Evolutionary conservation across 2,329 filamentous ascomycete species (phyloP).

Genomic region (Paraphoma sp.): DNA sequence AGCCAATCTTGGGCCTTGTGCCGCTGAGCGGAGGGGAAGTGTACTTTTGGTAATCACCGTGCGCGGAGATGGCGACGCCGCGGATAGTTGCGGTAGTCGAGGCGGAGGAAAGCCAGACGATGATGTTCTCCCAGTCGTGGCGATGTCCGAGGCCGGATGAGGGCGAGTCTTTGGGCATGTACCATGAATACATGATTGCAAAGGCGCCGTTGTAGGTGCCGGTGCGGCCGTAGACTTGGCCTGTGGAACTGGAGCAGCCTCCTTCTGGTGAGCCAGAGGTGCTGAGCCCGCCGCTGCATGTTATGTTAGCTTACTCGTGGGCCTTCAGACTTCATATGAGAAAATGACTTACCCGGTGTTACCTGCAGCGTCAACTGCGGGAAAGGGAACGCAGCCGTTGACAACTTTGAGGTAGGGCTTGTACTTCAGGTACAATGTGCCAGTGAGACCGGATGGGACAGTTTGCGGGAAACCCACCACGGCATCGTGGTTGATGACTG

Average conservation of each 20-base stretch:
- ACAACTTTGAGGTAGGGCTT: constrained; percentile 63
- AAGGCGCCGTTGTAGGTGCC: constrained; percentile 51
- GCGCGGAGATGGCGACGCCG: constrained; percentile 60
- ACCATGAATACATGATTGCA: constrained; percentile 62
- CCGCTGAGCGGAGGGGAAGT: constrained; percentile 44
- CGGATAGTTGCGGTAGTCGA: constrained; percentile 51
- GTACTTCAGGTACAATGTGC: constrained; percentile 61
- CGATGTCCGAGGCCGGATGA: constrained; percentile 57
- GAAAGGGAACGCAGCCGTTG: constrained; percentile 69
- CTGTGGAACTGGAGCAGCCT: constrained; percentile 53
- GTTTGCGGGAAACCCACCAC: constrained; percentile 63
- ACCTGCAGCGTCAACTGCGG: constrained; percentile 64
- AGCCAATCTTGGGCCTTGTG: constrained; percentile 55
- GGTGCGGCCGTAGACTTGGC: constrained; percentile 60
- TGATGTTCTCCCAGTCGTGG: constrained; percentile 64
- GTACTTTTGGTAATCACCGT: constrained; percentile 56
- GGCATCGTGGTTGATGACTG: constrained; percentile 52
- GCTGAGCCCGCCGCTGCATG: constrained; percentile 52
- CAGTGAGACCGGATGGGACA: constrained; percentile 56
- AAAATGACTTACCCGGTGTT: constrained; percentile 58
- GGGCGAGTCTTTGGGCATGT: constrained; percentile 58
- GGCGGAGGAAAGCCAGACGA: constrained; percentile 58
- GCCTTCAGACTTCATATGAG: neutral
- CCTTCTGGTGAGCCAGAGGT: constrained; percentile 48
- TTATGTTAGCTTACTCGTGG: neutral